These are phyloP conservation scores for Geotrichum cucujoidarum DNA, from an alignment of 1,139 yeast species.

Conservation along the genomic window DNA sequence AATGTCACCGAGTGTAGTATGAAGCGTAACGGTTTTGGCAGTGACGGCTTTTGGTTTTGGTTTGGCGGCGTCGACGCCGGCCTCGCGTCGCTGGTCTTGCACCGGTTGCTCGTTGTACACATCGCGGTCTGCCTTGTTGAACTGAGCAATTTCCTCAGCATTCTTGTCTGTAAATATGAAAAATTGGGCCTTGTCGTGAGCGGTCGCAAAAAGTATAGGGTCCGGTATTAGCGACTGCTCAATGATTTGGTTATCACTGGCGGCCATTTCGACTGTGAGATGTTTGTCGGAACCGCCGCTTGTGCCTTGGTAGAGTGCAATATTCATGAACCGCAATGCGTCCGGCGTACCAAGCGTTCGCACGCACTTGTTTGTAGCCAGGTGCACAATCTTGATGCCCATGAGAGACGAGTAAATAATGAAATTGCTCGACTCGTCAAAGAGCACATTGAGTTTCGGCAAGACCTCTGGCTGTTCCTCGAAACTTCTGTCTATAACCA, in stretches of 20 bases:
- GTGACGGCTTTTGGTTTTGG: constrained; percentile 11
- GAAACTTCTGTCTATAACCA: constrained; percentile 33
- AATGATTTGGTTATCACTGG: constrained; percentile 40
- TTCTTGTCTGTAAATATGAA: constrained; percentile 36
- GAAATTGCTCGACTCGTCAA: constrained; percentile 39
- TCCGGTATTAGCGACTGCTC: constrained; percentile 35
- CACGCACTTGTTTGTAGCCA: constrained; percentile 33
- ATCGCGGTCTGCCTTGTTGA: constrained; percentile 17
- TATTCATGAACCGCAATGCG: constrained; percentile 29
- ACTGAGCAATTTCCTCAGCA: constrained; percentile 22
- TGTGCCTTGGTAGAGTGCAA: constrained; percentile 36
- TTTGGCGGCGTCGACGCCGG: not conserved
- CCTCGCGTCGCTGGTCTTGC: not conserved
- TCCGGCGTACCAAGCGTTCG: constrained; percentile 39
- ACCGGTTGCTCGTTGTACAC: constrained; percentile 12
- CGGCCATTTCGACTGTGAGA: constrained; percentile 39
- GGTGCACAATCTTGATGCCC: constrained; percentile 40
- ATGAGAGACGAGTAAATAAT: constrained; percentile 36
- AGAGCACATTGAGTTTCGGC: constrained; percentile 27
- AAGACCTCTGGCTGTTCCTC: constrained; percentile 19
- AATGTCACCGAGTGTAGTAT: constrained; percentile 48
- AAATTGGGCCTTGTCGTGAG: constrained; percentile 33
- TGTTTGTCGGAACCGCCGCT: constrained; percentile 25
- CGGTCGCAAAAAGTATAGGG: constrained; percentile 40
- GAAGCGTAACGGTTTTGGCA: constrained; percentile 32